phyloP scores from a whole-genome alignment of 768 basidiomycete genomes.

The Xerocomus potaroensis region DNA sequence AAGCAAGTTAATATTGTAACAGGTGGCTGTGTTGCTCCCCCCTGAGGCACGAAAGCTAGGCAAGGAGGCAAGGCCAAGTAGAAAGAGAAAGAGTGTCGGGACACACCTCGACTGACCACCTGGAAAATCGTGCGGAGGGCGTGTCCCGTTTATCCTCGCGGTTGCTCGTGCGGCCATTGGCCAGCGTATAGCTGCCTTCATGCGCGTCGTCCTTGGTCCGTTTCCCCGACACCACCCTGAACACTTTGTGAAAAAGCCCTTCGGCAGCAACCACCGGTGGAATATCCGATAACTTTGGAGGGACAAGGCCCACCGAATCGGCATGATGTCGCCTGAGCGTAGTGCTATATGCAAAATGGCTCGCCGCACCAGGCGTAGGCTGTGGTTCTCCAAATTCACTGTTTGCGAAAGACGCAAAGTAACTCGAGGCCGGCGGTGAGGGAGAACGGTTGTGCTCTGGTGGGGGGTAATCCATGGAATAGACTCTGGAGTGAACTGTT shows the following conservation, averaged over 20 bases:
- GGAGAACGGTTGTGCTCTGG: constrained; percentile 28
- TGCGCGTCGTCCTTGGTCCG: constrained; percentile 19
- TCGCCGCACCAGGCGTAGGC: constrained; percentile 58
- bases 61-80: constrained; percentile 1
- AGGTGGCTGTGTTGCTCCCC: too few species aligned
- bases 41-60: too few species aligned
- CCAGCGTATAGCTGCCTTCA: constrained; percentile 39
- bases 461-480: constrained; percentile 9
- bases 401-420: constrained; percentile 61
- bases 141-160: constrained; percentile 42
- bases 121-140: constrained; percentile 65
- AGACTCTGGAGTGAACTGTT: constrained; percentile 19
- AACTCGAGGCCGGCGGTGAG: constrained; percentile 79
- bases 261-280: constrained; percentile 40
- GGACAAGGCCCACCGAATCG: constrained; percentile 36
- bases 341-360: constrained; percentile 82
- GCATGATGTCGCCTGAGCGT: constrained; percentile 65
- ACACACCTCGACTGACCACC: constrained; percentile 60
- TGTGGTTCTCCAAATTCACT: constrained; percentile 46
- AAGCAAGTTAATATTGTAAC: too few species aligned
- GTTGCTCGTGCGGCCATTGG: constrained; percentile 18
- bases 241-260: constrained; percentile 43
- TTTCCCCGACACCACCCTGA: constrained; percentile 32
- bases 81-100: background rate
- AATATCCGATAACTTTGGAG: constrained; percentile 36